Conservation (phyloP, 2,329 filamentous ascomycete genomes). For the Cercospora nicotianae region DNA sequence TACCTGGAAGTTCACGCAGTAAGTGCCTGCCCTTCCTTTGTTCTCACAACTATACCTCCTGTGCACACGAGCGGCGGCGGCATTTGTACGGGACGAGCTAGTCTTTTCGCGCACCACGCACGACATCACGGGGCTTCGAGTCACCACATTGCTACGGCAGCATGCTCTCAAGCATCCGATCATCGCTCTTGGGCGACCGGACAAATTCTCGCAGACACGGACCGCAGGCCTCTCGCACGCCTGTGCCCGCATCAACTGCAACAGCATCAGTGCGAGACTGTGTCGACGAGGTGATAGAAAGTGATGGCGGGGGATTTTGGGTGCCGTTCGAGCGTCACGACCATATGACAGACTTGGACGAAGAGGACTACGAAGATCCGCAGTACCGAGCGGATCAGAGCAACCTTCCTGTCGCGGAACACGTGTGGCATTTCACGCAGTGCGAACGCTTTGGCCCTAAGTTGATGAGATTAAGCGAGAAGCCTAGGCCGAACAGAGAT, state of each 20-base stretch:
- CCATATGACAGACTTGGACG: constrained; percentile 2
- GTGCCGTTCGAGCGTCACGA: background rate
- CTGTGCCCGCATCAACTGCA: constrained; percentile 12
- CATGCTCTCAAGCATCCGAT: constrained; percentile 29
- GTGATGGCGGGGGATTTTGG: background rate
- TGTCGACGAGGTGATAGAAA: constrained; percentile 8
- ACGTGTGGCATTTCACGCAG: constrained; percentile 27
- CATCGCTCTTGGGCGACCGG: constrained; percentile 26
- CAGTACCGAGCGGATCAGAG: constrained; percentile 14
- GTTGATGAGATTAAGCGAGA: background rate
- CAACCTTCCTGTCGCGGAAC: constrained; percentile 10
- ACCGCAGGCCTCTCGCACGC: background rate
- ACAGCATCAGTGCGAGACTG: constrained; percentile 1
- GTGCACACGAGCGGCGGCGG: background rate
- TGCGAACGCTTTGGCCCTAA: constrained; percentile 16
- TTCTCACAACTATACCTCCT: background rate
- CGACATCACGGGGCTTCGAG: background rate
- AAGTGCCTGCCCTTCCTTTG: constrained; percentile 47
- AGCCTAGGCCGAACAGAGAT: background rate
- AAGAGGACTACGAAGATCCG: constrained; percentile 16
- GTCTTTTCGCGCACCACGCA: background rate
- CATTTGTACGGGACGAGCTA: background rate
- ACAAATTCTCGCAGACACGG: constrained; percentile 25
- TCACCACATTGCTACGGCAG: constrained; percentile 24
- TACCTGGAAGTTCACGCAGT: constrained; percentile 99